Evolutionary conservation across 2,329 filamentous ascomycete species (phyloP).

Genomic region (Pseudogymnoascus sp.): DNA sequence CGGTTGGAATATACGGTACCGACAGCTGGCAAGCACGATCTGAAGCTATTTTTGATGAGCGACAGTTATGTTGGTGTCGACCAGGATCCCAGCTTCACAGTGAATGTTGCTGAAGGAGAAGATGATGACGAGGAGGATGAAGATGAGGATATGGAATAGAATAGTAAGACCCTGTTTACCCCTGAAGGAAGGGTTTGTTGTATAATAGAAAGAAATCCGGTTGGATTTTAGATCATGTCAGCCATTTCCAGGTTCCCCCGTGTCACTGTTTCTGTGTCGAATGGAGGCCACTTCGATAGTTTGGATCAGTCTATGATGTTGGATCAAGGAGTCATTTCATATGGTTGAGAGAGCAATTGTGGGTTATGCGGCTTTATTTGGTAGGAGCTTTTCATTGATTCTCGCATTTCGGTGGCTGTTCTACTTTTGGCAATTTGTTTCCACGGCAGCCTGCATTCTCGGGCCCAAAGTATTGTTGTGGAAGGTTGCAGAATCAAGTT

Average conservation of each 20-base stretch:
- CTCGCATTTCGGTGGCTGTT: neutral
- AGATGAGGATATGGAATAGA: slow-evolving; percentile 46
- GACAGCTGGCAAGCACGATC: slow-evolving; percentile 71
- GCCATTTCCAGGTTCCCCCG: slow-evolving; percentile 4
- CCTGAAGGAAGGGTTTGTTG: slow-evolving; percentile 7
- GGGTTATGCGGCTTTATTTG: neutral
- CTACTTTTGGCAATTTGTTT: neutral
- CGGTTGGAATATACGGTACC: slow-evolving; percentile 85
- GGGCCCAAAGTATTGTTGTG: slow-evolving; percentile 1
- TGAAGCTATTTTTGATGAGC: slow-evolving; percentile 93
- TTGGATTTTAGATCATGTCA: neutral
- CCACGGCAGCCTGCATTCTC: slow-evolving; percentile 2
- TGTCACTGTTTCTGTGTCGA: neutral
- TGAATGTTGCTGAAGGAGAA: slow-evolving; percentile 85
- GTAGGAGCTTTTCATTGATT: slow-evolving; percentile 4
- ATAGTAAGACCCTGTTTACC: slow-evolving; percentile 10
- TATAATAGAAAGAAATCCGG: slow-evolving; percentile 4
- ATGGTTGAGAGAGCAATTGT: slow-evolving; percentile 1
- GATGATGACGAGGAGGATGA: slow-evolving; percentile 87
- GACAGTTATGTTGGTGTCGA: slow-evolving; percentile 96
- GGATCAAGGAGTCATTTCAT: neutral
- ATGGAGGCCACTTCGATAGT: neutral
- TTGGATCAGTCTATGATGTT: neutral
- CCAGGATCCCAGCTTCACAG: slow-evolving; percentile 83
- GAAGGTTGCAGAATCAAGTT: slow-evolving; percentile 4